Percentiles rank a stretch among this genome's conserved stretches.
Evolutionary conservation across 2,329 filamentous ascomycete species (phyloP).

Genomic region (Daldinia sp.): DNA sequence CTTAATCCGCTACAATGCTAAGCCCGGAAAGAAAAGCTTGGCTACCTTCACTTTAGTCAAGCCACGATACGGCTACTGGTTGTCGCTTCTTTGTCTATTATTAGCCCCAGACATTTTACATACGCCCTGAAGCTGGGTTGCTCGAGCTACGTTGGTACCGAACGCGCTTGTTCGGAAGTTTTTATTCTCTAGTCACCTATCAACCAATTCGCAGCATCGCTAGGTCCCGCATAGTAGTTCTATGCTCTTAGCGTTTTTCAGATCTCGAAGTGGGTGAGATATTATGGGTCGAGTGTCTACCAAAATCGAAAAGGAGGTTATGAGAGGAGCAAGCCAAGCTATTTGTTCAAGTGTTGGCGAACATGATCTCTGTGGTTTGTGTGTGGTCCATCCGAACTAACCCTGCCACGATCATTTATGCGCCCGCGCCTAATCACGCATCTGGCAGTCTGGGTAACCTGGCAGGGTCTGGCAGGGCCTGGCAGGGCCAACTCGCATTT

Average conservation of each 20-base stretch:
- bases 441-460: no score
- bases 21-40: constrained; percentile 19
- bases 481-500: background rate
- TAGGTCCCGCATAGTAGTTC: background rate
- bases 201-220: background rate
- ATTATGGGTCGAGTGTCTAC: background rate
- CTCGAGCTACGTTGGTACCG: constrained; percentile 1
- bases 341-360: background rate
- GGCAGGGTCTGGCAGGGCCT: background rate
- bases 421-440: constrained; percentile 33
- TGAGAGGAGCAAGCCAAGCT: background rate
- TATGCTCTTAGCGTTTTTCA: constrained; percentile 5
- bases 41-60: constrained; percentile 13
- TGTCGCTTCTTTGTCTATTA: constrained; percentile 21
- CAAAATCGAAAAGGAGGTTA: constrained; percentile 13
- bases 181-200: constrained; percentile 16
- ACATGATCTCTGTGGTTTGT: constrained; percentile 19
- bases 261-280: constrained; percentile 5
- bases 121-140: constrained; percentile 7
- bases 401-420: constrained; percentile 36
- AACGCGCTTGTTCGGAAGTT: constrained; percentile 15
- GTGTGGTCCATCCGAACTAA: constrained; percentile 24
- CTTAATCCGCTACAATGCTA: constrained; percentile 16
- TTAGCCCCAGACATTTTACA: constrained; percentile 11
- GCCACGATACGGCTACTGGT: constrained; percentile 18